A percentile compares a stretch with the other conserved stretches of the same genome.
phyloP scores from a whole-genome alignment of 1,284 basidiomycete genomes.

The Singerocomus inundabilis region DNA sequence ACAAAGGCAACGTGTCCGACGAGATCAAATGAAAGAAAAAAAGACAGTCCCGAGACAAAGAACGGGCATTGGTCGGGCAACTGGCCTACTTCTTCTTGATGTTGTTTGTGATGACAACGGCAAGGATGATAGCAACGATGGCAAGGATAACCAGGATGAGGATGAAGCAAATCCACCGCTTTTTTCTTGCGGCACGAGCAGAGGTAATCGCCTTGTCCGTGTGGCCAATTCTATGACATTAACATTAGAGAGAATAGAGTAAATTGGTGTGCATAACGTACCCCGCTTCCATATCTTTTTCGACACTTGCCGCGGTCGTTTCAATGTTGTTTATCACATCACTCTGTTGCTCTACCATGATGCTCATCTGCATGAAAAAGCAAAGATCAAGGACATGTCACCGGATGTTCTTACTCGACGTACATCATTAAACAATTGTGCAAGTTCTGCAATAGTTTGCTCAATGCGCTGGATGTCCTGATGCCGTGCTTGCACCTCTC shows the following conservation, averaged over 20 bases:
- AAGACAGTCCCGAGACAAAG: background rate
- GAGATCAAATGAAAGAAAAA: background rate
- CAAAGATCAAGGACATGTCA: conserved; percentile 3
- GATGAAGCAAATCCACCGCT: conserved; percentile 91
- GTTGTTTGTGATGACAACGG: conserved; percentile 45
- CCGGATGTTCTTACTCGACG: conserved; percentile 24
- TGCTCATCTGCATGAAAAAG: conserved; percentile 63
- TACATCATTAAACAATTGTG: conserved; percentile 93
- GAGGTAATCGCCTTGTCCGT: conserved; percentile 85
- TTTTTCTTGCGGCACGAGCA: conserved; percentile 88
- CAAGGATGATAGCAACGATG: conserved; percentile 64
- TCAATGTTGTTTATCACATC: conserved; percentile 83
- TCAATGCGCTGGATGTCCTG: conserved; percentile 96
- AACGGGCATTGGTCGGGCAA: background rate
- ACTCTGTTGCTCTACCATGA: conserved; percentile 91
- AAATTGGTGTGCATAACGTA: conserved; percentile 30
- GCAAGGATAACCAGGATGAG: conserved; percentile 63
- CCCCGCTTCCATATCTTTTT: conserved; percentile 83
- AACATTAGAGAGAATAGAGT: conserved; percentile 9
- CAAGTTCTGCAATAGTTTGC: conserved; percentile 87
- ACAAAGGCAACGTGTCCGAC: conserved; percentile 18
- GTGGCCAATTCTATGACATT: conserved; percentile 59
- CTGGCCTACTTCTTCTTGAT: conserved; percentile 23
- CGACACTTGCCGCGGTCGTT: conserved; percentile 66
- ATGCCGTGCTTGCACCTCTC: conserved; percentile 95